A percentile compares a stretch with the other conserved stretches of the same genome.
Evolutionary conservation across 225 moss, liverwort and hornwort genomes (phyloP).

Genomic region (Neckera pumila): DNA sequence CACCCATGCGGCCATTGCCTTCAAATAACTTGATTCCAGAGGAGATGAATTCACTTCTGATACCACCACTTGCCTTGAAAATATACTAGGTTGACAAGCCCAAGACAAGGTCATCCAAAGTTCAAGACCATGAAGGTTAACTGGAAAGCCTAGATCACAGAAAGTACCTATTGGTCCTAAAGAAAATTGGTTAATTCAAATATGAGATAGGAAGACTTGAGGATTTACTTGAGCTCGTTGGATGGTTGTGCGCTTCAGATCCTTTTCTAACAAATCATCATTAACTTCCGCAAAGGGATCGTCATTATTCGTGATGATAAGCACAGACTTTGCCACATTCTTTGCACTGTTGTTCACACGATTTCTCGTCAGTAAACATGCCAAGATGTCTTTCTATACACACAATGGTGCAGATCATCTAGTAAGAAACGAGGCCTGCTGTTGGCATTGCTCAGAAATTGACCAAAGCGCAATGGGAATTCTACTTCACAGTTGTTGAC

Average conservation of each 20-base stretch:
- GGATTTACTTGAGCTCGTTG: constrained; percentile 75
- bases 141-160: not conserved
- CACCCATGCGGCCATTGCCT: not conserved
- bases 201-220: not conserved
- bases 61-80: not conserved
- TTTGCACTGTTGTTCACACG: constrained; percentile 48
- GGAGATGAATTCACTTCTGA: not conserved
- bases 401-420: not conserved
- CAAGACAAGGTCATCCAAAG: not conserved
- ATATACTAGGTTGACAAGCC: not conserved
- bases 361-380: constrained; percentile 1
- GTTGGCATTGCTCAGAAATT: not conserved
- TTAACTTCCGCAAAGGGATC: constrained; percentile 76
- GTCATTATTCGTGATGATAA: constrained; percentile 89
- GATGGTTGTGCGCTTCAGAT: constrained; percentile 73
- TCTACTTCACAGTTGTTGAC: not conserved
- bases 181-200: not conserved
- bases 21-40: not conserved
- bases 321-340: constrained; percentile 66
- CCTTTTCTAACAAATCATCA: constrained; percentile 42
- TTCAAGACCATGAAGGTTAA: not conserved
- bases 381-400: not conserved
- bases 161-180: not conserved
- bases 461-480: not conserved
- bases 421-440: not conserved